Evolutionary conservation across 129 eudicot species (phyloP).

Genomic region (Arctium minus): DNA sequence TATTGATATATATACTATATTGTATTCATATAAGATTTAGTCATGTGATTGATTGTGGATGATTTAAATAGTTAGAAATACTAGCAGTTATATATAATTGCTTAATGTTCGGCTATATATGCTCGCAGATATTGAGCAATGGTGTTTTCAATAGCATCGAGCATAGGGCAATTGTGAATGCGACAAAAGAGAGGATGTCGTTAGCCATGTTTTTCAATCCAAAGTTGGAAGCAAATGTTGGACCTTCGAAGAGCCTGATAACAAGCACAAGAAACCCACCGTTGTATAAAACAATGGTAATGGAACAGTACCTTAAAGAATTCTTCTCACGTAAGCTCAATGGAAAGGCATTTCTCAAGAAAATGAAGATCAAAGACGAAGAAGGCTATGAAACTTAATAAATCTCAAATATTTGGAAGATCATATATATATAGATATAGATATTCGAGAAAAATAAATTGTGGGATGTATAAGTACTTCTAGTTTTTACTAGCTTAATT

Average conservation of each 20-base stretch:
- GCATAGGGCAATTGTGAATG: slow-evolving; percentile 40
- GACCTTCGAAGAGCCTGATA: slow-evolving; percentile 30
- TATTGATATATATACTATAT: background rate
- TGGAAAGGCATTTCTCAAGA: slow-evolving; percentile 36
- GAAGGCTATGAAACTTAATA: background rate
- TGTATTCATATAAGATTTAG: background rate
- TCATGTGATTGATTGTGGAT: background rate
- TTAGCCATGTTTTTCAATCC: slow-evolving; percentile 44
- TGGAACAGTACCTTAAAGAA: slow-evolving; percentile 36
- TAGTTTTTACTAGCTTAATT: background rate
- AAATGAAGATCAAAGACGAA: slow-evolving; percentile 24
- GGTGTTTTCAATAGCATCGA: slow-evolving; percentile 40
- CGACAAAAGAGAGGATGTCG: slow-evolving; percentile 28
- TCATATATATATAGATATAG: background rate
- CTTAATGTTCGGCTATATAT: background rate
- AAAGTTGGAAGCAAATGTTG: slow-evolving; percentile 36
- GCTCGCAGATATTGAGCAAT: slow-evolving; percentile 35
- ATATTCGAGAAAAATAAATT: background rate
- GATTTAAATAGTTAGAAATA: background rate
- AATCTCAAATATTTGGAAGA: background rate
- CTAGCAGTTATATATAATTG: background rate
- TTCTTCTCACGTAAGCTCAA: slow-evolving; percentile 40
- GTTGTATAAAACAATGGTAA: slow-evolving; percentile 24
- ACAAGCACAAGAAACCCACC: slow-evolving; percentile 24
- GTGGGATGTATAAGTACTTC: background rate